These are phyloP conservation scores for Pseudoscleropodium purum DNA, from an alignment of 225 moss, liverwort and hornwort genomes.

Conservation along the genomic window DNA sequence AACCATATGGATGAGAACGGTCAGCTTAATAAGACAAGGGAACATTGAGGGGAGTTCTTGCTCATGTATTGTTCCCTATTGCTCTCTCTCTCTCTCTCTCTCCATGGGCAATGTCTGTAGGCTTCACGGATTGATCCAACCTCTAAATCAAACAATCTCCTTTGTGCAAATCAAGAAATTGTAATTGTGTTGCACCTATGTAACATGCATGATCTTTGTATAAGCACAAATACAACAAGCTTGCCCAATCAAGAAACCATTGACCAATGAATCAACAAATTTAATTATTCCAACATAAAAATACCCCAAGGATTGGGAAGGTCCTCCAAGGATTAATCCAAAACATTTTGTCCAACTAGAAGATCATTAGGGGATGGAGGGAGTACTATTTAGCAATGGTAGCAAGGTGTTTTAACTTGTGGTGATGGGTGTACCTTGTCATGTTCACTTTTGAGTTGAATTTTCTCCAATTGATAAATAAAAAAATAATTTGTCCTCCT, in stretches of 20 bases:
- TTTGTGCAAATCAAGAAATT: no score
- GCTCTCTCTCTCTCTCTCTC: neutral
- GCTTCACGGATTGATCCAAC: neutral
- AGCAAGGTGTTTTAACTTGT: neutral
- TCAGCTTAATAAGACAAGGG: neutral
- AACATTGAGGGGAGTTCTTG: no score
- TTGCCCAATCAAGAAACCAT: neutral
- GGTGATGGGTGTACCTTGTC: neutral
- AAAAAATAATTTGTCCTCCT: neutral
- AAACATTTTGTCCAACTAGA: neutral
- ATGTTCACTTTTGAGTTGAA: neutral
- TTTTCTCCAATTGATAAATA: neutral
- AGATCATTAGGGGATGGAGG: neutral
- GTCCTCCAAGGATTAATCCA: neutral
- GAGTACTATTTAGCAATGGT: neutral
- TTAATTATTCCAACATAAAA: accelerated
- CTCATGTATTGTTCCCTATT: neutral
- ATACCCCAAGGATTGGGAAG: accelerated
- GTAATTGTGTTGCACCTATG: no score
- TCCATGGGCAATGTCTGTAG: accelerated
- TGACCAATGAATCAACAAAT: neutral
- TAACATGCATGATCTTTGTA: neutral
- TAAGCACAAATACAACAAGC: neutral
- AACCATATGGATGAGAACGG: no score
- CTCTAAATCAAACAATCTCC: neutral